Percentiles rank a stretch among this genome's conserved stretches.
Conservation (phyloP, 192 early-diverging fungal species). For the Entomortierella beljakovae region DNA sequence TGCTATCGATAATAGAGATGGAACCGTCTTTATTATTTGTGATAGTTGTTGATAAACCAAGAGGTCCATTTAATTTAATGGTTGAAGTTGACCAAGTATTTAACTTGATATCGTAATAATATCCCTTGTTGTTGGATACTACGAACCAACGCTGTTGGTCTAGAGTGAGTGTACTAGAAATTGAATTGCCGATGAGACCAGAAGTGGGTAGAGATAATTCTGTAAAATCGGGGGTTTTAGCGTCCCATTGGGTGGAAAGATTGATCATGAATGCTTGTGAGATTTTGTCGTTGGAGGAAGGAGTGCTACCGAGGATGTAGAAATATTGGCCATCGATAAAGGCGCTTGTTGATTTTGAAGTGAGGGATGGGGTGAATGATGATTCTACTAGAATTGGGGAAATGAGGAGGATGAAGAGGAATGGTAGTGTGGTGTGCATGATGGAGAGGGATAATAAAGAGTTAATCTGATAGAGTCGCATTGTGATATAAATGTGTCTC, state of each 20-base stretch:
- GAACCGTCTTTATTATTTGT: background rate
- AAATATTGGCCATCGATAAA: background rate
- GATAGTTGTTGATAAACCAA: background rate
- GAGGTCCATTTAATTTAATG: background rate
- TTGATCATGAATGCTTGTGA: slow-evolving; percentile 9
- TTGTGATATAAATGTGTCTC: too few relatives aligned
- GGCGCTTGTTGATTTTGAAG: background rate
- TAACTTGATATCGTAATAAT: background rate
- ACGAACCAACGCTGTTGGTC: background rate
- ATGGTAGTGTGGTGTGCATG: background rate
- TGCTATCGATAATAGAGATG: too few relatives aligned
- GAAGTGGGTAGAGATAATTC: background rate
- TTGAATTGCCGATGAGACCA: background rate
- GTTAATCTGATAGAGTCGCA: too few relatives aligned
- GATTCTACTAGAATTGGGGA: background rate
- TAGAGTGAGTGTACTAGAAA: background rate
- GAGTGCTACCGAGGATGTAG: slow-evolving; percentile 4
- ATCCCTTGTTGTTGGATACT: background rate
- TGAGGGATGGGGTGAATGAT: background rate
- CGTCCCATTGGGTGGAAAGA: slow-evolving; percentile 7
- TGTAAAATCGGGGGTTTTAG: background rate
- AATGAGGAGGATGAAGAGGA: background rate
- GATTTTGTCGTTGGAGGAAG: background rate
- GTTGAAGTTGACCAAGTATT: background rate
- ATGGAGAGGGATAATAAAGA: background rate